Conservation (phyloP, 441 rosid genomes). For the Raphanus hybrid region DNA sequence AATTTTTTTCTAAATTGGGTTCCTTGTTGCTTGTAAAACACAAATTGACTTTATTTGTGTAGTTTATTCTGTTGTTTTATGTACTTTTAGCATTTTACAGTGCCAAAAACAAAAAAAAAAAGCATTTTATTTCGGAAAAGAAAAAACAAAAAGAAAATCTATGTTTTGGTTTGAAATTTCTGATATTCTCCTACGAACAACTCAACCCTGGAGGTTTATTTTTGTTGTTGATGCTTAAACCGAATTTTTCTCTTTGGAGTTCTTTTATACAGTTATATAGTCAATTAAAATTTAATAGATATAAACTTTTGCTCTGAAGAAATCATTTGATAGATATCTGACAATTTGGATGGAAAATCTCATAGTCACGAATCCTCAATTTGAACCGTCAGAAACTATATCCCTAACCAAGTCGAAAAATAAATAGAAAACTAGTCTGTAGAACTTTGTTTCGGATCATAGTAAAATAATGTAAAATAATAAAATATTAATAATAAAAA, state of each 20-base stretch:
- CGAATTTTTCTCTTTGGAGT: too few relatives aligned
- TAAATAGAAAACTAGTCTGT: background rate
- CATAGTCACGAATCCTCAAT: too few relatives aligned
- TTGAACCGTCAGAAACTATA: background rate
- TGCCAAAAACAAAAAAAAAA: too few relatives aligned
- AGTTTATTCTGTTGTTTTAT: constrained; percentile 31
- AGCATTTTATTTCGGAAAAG: constrained; percentile 7
- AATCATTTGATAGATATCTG: too few relatives aligned
- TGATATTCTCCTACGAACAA: background rate
- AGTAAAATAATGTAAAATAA: background rate
- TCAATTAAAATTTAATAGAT: too few relatives aligned
- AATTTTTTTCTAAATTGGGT: constrained; percentile 35
- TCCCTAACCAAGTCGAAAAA: background rate
- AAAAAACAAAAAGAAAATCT: constrained; percentile 3
- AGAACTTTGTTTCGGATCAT: background rate
- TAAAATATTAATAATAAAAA: too few relatives aligned
- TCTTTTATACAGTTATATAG: too few relatives aligned
- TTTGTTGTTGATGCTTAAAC: too few relatives aligned
- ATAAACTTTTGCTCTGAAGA: too few relatives aligned
- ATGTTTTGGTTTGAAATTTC: constrained; percentile 4
- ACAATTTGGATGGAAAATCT: too few relatives aligned
- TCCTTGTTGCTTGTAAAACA: constrained; percentile 24
- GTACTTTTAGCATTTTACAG: background rate
- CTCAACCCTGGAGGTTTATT: background rate
- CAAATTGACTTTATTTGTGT: constrained; percentile 31